These are phyloP conservation scores for Aspergillus incahuasiensis DNA, from an alignment of 495 filamentous ascomycete species.

Conservation along the genomic window DNA sequence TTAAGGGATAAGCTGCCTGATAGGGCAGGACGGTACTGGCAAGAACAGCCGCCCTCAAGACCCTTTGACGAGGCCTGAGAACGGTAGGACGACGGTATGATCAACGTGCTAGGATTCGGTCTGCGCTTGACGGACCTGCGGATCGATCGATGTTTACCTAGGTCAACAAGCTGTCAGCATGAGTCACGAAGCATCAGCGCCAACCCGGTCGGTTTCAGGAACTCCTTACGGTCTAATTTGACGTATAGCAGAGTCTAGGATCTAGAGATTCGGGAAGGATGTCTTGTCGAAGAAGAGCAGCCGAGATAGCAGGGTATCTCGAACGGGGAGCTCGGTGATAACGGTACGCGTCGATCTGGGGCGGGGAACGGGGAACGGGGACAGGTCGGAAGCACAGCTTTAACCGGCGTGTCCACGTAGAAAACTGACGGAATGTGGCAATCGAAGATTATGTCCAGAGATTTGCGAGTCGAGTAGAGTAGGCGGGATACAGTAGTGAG, in stretches of 20 bases:
- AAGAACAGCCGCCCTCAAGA: constrained; percentile 34
- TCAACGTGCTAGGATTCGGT: constrained; percentile 4
- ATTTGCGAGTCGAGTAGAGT: constrained; percentile 2
- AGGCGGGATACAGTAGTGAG: not conserved
- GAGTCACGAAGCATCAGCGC: constrained; percentile 9
- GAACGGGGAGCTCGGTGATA: constrained; percentile 15
- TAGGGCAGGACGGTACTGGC: constrained; percentile 18
- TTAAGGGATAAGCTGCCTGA: constrained; percentile 34
- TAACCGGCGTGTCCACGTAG: constrained; percentile 11
- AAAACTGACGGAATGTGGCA: not conserved
- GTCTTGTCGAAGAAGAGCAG: not conserved
- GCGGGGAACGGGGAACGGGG: too few species aligned
- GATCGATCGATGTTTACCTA: constrained; percentile 3
- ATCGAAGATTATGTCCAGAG: not conserved
- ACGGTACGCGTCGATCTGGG: constrained; percentile 13
- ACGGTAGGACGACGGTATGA: constrained; percentile 22
- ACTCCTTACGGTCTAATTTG: not conserved
- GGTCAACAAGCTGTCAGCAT: constrained; percentile 17
- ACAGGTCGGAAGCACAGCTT: constrained; percentile 22
- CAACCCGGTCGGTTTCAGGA: not conserved
- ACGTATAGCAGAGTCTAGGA: not conserved
- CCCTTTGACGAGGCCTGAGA: constrained; percentile 34
- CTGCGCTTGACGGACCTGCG: constrained; percentile 1
- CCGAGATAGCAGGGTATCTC: constrained; percentile 16
- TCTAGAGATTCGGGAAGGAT: not conserved